Base-by-base conservation (phyloP, 164 flowering plant genomes). In the Piper betle region DNA sequence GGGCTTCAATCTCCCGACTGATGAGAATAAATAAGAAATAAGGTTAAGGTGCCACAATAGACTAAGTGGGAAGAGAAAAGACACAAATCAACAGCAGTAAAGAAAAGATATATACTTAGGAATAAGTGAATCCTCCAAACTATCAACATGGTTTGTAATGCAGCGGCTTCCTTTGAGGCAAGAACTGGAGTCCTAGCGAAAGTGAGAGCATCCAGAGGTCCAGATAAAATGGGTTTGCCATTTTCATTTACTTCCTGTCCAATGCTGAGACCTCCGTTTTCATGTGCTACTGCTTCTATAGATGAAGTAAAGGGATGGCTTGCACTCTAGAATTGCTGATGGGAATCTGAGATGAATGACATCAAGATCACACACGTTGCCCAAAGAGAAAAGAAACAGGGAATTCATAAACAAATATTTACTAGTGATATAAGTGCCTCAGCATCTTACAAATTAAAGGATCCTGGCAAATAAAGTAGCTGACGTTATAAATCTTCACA, bases 101-200 rank as follows among this genome's bases (percentile, higher is more conserved):
- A 57, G 39, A 4, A 1, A 11, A 18, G 5, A n/a, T 3, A 43
- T 43, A 43, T 43, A 15, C 8, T n/a, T n/a, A 43, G 70, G 48
- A 9, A 65, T 60, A 62, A 57, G 52, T 25, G 73, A 58, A 40
- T 70, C 75, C 62, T 75, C 74, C 69, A 61, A 12, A 67, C 68
- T 53, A 48, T 74, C 54, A 11, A 68, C 62, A 37, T 78, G 67
- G 37, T 78, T 75, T 56, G 71, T 77, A 90, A 72, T 20, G 71
- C 72, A 20, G 80, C 83, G 40, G 91, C 94, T 69, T 79, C 66
- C 78, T 80, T 81, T 9, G 94, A 86, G 50, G 96, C 94, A 59
- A 73, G 62, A 54, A 85, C 75, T 64, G 95, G 92, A 76, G 79
- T 71, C 73, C 77, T 76, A 58, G 97, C 97, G 67, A 87, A 82